These are phyloP conservation scores for Miscanthus lutarioriparius DNA, from an alignment of 176 grass and related monocot genomes.

Conservation along the genomic window DNA sequence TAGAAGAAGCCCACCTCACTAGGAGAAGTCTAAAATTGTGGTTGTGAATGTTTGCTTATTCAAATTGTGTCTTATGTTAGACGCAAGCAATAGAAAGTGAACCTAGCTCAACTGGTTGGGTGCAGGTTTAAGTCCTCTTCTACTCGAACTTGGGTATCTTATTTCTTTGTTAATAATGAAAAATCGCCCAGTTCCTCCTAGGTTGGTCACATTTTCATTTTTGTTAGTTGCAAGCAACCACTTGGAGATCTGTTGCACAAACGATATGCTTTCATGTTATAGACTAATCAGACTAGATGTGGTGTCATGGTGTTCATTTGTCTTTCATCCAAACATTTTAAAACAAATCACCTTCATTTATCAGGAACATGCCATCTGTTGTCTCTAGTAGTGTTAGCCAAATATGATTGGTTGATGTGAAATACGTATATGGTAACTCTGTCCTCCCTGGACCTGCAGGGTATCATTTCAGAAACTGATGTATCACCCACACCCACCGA, in stretches of 20 bases:
- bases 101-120: background rate
- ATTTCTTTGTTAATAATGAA: background rate
- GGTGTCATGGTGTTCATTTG: background rate
- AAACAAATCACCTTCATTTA: background rate
- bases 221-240: constrained; percentile 15
- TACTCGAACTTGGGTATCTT: background rate
- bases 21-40: too few species aligned
- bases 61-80: background rate
- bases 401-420: background rate
- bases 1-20: too few species aligned
- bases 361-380: background rate
- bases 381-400: background rate
- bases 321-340: background rate
- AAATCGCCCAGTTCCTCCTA: background rate
- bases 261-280: constrained; percentile 8
- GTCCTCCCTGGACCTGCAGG: background rate
- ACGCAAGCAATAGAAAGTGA: background rate
- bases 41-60: too few species aligned
- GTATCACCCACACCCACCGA: background rate
- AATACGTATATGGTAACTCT: background rate
- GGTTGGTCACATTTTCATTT: background rate
- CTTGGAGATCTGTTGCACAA: background rate
- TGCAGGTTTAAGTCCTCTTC: background rate
- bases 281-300: background rate
- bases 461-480: background rate